Evolutionary conservation across 306 rosid genomes (phyloP), one percentile per base, ranked within the genome.

Genomic region (Ormosia emarginata): DNA sequence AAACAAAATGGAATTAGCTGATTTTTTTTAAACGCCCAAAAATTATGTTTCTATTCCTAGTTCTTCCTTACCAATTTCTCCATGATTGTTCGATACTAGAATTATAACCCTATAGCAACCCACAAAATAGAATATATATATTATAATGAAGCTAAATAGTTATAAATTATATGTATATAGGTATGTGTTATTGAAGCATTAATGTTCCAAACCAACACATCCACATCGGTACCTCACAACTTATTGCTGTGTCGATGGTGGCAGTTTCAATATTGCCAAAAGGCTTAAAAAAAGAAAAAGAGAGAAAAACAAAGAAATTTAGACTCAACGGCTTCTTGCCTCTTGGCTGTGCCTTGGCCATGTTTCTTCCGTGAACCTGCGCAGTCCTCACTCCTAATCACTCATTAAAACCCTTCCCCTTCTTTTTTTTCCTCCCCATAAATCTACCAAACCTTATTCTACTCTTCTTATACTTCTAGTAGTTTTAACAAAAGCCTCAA

Each of bases 221-320:
- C 90, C 77, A 82, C 86, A 80, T 90, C 94, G 5, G 4, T 76
- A 30, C 89, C 82, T 57, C 40, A 59, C 83, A 82, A 82, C 67
- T 78, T 84, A 87, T 78, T 88, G 94, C 91, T 82, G 88, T 85
- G 86, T 67, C 33, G 91, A 88, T 77, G 41, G 83, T 17, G 94
- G 85, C 77, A 15, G 86, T 82, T 81, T 91, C 83, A 59, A 78
- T 46, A 59, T 87, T 55, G 68, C 75, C 81, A 86, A 83, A 83
- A 68, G 71, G 77, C 65, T 24, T 46, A 52, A 29, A 32, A 30
- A n/a, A 1, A 73, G 14, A 41, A 62, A 79, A 3, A 34, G 15
- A 37, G 13, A 59, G 6, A 50, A 47, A 13, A 81, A 32, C 13
- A 61, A 10, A 40, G 14, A 74, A 57, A 57, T 41, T 62, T 57